Evolutionary conservation across 2,329 filamentous ascomycete genomes (phyloP), one percentile per base, ranked within the genome.

Genomic region (Eurotiales sp.): DNA sequence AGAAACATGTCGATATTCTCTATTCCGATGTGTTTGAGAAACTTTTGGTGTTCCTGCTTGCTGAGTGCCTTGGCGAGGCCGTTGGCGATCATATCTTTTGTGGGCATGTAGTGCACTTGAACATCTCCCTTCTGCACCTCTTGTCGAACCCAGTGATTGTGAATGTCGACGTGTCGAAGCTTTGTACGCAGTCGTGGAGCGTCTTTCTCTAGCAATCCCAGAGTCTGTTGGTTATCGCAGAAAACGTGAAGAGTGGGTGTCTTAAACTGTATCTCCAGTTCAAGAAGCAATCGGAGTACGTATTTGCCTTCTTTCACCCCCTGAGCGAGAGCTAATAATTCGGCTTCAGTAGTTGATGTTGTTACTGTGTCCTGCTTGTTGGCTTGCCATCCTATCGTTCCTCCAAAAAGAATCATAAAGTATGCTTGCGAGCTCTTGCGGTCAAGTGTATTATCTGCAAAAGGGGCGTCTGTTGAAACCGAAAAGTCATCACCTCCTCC

Each of bases 141-240:
- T 49, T 65, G 55, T 3, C 57, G 15, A 1, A 65, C 46, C 60
- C 57, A 66, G 43, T 55, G 50, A 19, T 57, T 29, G 36, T 64
- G 54, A 37, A 65, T 63, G 53, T 65, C 54, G 22, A 63, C 46
- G 51, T 63, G 56, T 17, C 56, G 54, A n/a, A 63, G 50, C 30
- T 54, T 52, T 7, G 54, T 59, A 21, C 25, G 25, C 15, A 51
- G 29, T 14, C 29, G n/a, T 19, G 34, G 11, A 8, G 42, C 42
- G 14, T 50, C 48, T 2, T 25, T 37, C 2, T 46, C 50, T 2
- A 56, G 14, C 3, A 55, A 45, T 19, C 37, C n/a, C 17, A 58
- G 17, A 10, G 54, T 55, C 27, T 54, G 52, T n/a, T 32, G 17
- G 22, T 58, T 58, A 32, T 58, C 55, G 30, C 44, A 58, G 17